Conservation (phyloP, 176 grass and related monocot genomes). For the Bolboschoenus planiculmis region DNA sequence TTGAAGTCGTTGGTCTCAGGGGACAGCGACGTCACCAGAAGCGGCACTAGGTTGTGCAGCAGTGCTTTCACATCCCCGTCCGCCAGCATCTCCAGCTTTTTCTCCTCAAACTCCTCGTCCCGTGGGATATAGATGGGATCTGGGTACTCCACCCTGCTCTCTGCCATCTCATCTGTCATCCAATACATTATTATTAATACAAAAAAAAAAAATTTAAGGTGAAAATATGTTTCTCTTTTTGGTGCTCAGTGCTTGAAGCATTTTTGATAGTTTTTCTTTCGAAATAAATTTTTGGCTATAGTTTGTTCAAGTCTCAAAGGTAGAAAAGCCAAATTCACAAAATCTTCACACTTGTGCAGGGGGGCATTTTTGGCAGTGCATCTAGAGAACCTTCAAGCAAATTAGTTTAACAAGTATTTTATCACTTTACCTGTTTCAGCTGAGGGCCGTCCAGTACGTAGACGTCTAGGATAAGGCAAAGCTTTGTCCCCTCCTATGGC, state of each 20-base stretch:
- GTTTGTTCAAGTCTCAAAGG: not conserved
- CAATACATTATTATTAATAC: not conserved
- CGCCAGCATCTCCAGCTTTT: conserved; percentile 78
- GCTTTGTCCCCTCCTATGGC: conserved; percentile 41
- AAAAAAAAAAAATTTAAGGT: not conserved
- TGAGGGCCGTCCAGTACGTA: conserved; percentile 49
- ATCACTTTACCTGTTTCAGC: conserved; percentile 42
- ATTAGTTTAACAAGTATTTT: not conserved
- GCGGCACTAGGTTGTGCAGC: conserved; percentile 89
- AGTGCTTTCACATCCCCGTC: conserved; percentile 59
- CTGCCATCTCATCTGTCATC: conserved; percentile 45
- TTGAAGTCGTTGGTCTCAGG: conserved; percentile 65
- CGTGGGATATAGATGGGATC: conserved; percentile 62
- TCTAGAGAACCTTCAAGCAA: not conserved
- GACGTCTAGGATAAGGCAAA: conserved; percentile 75
- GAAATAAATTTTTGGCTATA: not conserved
- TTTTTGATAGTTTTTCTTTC: not conserved
- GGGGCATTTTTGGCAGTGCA: not conserved
- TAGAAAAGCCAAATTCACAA: not conserved
- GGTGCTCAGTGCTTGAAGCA: not conserved
- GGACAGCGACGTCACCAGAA: conserved; percentile 47
- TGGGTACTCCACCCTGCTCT: conserved; percentile 78
- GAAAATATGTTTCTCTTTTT: not conserved
- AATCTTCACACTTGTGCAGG: not conserved
- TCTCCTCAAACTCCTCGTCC: conserved; percentile 90